These are phyloP conservation scores for Styphnolobium japonicum DNA, from an alignment of 306 rosid genomes.

Conservation along the genomic window DNA sequence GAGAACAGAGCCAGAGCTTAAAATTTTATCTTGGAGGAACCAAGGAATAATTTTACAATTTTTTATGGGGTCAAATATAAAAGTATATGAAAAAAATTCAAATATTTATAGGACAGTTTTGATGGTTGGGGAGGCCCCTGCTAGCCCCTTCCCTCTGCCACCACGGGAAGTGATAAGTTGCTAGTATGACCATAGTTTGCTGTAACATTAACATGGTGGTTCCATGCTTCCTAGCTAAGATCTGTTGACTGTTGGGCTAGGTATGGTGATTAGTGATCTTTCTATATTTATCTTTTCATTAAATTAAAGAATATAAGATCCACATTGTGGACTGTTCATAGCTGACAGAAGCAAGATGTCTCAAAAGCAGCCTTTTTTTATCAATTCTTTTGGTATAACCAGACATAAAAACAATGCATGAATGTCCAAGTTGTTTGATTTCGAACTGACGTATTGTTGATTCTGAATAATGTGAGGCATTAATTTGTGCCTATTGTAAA, in stretches of 20 bases:
- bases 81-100: background rate
- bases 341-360: background rate
- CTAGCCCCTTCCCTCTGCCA: too few relatives aligned
- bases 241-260: background rate
- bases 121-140: too few relatives aligned
- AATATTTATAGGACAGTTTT: background rate
- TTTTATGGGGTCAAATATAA: background rate
- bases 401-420: background rate
- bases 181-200: too few relatives aligned
- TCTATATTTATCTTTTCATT: background rate
- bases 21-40: background rate
- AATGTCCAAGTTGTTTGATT: background rate
- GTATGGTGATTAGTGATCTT: slow-evolving; percentile 1
- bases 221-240: background rate
- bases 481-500: background rate
- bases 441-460: background rate
- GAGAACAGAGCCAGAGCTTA: background rate
- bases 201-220: too few relatives aligned
- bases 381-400: background rate
- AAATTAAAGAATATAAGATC: background rate
- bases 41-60: background rate
- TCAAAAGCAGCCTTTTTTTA: background rate
- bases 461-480: background rate
- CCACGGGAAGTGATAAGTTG: too few relatives aligned
- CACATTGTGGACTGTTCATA: background rate